Percentiles rank a stretch among this genome's conserved stretches.
phyloP scores from a whole-genome alignment of 1,284 basidiomycete genomes.

The Papiliotrema fonsecae region DNA sequence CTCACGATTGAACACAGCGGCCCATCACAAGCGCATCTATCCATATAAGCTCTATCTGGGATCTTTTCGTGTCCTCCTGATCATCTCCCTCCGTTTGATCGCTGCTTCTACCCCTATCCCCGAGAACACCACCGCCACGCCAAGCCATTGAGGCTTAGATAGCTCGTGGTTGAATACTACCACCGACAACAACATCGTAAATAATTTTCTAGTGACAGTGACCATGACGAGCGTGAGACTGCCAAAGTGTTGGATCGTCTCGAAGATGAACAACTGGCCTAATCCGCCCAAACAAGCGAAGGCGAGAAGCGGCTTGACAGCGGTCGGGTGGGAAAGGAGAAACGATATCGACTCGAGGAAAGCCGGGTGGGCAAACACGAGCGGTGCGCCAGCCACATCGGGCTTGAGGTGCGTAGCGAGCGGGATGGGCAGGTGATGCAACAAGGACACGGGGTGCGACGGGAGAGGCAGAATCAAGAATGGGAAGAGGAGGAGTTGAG shows the following conservation, averaged over 20 bases:
- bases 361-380: slow-evolving; percentile 57
- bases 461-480: slow-evolving; percentile 52
- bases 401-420: slow-evolving; percentile 53
- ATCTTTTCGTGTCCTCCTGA: slow-evolving; percentile 29
- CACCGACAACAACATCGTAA: slow-evolving; percentile 96
- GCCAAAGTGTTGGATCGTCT: slow-evolving; percentile 94
- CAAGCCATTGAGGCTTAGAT: slow-evolving; percentile 81
- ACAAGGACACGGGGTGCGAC: slow-evolving; percentile 24
- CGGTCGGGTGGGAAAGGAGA: slow-evolving; percentile 69
- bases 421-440: slow-evolving; percentile 21
- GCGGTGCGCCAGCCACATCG: slow-evolving; percentile 28
- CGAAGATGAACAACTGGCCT: slow-evolving; percentile 97
- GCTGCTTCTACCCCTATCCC: slow-evolving; percentile 91
- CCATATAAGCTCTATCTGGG: not conserved
- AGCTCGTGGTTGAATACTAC: slow-evolving; percentile 86
- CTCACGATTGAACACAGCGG: too few relatives aligned
- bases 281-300: slow-evolving; percentile 88
- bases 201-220: slow-evolving; percentile 94
- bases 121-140: slow-evolving; percentile 82
- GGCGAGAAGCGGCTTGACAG: slow-evolving; percentile 71
- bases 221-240: slow-evolving; percentile 89
- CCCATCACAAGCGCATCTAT: too few relatives aligned
- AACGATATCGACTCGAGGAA: slow-evolving; percentile 68
- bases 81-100: slow-evolving; percentile 56
- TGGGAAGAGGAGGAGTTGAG: slow-evolving; percentile 58